Conservation (phyloP, 164 flowering plant genomes). For the Berberis vulgaris region DNA sequence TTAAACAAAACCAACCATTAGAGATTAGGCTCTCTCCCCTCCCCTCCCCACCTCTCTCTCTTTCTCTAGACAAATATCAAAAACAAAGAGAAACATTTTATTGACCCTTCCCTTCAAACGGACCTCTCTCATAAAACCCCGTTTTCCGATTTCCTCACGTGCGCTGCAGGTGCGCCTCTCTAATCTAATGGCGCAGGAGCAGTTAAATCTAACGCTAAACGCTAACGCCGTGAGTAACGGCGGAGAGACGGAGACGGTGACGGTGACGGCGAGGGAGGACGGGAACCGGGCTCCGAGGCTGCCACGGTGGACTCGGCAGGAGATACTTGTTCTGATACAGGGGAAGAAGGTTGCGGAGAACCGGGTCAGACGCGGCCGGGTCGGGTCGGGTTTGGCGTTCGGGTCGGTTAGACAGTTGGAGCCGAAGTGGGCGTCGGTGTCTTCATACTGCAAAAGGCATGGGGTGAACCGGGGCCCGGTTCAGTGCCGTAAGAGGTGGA, state of each 20-base stretch:
- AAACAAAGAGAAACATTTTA: no score
- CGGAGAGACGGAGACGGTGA: neutral
- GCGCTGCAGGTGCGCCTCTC: no score
- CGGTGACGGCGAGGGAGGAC: slow-evolving; percentile 20
- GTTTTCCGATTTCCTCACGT: neutral
- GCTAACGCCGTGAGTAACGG: neutral
- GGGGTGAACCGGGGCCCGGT: slow-evolving; percentile 89
- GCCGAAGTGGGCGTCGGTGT: slow-evolving; percentile 90
- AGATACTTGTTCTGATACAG: slow-evolving; percentile 80
- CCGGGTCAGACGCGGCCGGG: slow-evolving; percentile 47
- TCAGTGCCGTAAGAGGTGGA: slow-evolving; percentile 95
- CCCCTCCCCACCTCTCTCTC: neutral
- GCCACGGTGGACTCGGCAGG: slow-evolving; percentile 95
- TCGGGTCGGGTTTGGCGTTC: slow-evolving; percentile 22
- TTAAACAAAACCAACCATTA: neutral
- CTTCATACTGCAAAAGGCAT: slow-evolving; percentile 67
- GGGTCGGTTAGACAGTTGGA: slow-evolving; percentile 39
- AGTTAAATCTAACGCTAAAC: neutral
- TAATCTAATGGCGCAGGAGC: neutral
- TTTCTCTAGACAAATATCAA: neutral
- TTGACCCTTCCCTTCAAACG: no score
- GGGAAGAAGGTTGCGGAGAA: slow-evolving; percentile 79
- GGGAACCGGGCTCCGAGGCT: slow-evolving; percentile 45
- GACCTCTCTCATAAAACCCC: neutral
- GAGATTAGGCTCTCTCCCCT: neutral